Conservation (phyloP, 1,284 basidiomycete genomes). For the Sphagnurus paluster region DNA sequence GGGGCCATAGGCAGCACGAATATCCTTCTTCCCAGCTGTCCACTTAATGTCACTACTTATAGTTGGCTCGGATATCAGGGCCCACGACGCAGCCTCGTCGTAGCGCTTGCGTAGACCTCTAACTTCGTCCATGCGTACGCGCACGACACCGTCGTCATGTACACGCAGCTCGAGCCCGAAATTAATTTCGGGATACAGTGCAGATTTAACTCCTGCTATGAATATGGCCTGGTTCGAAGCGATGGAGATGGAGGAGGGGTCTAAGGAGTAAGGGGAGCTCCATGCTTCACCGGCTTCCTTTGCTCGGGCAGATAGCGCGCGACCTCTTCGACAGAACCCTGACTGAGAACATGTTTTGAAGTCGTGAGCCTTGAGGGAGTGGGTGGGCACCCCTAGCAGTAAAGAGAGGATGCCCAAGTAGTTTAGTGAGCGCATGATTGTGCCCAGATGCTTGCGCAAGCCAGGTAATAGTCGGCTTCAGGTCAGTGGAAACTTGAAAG, state of each 20-base stretch:
- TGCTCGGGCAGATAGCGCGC: slow-evolving; percentile 75
- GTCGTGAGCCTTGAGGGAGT: slow-evolving; percentile 75
- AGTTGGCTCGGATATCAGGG: slow-evolving; percentile 69
- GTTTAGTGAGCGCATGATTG: slow-evolving; percentile 37
- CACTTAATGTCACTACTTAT: slow-evolving; percentile 58
- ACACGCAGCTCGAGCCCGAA: slow-evolving; percentile 82
- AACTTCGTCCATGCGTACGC: slow-evolving; percentile 86
- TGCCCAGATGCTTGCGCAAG: slow-evolving; percentile 2
- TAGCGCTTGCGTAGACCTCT: slow-evolving; percentile 78
- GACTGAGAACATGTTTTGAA: slow-evolving; percentile 92
- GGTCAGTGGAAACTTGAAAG: background rate
- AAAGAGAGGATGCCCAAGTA: slow-evolving; percentile 36
- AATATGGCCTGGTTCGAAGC: slow-evolving; percentile 60
- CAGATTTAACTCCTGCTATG: slow-evolving; percentile 71
- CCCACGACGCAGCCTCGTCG: slow-evolving; percentile 89
- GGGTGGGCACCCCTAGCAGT: slow-evolving; percentile 29
- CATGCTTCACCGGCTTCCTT: slow-evolving; percentile 57
- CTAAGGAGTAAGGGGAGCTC: slow-evolving; percentile 83
- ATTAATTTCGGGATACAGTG: slow-evolving; percentile 78
- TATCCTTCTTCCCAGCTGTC: slow-evolving; percentile 60
- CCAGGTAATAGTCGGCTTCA: slow-evolving; percentile 2
- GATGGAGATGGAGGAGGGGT: slow-evolving; percentile 51
- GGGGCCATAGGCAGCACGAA: slow-evolving; percentile 56
- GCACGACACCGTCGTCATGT: slow-evolving; percentile 81
- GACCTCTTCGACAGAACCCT: slow-evolving; percentile 88